Conservation (phyloP, 177 flowering plant species). For the Vitis hybrid region DNA sequence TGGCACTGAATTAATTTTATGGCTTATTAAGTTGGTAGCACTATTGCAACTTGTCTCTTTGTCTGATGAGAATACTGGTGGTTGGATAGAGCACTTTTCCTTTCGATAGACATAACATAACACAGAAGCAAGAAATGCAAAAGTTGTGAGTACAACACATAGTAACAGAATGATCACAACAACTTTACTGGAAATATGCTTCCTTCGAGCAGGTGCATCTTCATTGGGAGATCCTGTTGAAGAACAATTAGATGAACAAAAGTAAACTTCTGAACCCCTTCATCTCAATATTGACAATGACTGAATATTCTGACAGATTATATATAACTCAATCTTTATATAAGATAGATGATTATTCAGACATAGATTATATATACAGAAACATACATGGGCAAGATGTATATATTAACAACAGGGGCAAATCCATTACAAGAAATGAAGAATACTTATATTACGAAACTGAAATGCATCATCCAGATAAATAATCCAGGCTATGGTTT, state of each 20-base stretch:
- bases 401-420: too few species aligned
- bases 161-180: slow-evolving; percentile 58
- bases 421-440: too few species aligned
- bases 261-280: slow-evolving; percentile 1
- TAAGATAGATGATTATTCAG: too few species aligned
- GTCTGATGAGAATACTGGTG: slow-evolving; percentile 55
- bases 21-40: slow-evolving; percentile 66
- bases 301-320: background rate
- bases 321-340: too few species aligned
- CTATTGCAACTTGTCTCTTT: slow-evolving; percentile 74
- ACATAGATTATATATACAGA: too few species aligned
- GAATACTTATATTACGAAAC: background rate
- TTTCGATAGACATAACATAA: slow-evolving; percentile 54
- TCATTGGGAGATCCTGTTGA: slow-evolving; percentile 44
- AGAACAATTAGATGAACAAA: slow-evolving; percentile 10
- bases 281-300: background rate
- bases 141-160: slow-evolving; percentile 57
- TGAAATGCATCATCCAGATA: background rate
- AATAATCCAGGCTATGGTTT: background rate
- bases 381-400: too few species aligned
- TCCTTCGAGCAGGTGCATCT: slow-evolving; percentile 31
- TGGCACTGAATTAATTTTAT: slow-evolving; percentile 36
- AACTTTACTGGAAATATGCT: slow-evolving; percentile 47
- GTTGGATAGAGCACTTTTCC: slow-evolving; percentile 44
- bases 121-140: slow-evolving; percentile 60